These are phyloP conservation scores for Elasticomyces elasticus DNA, from an alignment of 495 filamentous ascomycete genomes.

Conservation along the genomic window DNA sequence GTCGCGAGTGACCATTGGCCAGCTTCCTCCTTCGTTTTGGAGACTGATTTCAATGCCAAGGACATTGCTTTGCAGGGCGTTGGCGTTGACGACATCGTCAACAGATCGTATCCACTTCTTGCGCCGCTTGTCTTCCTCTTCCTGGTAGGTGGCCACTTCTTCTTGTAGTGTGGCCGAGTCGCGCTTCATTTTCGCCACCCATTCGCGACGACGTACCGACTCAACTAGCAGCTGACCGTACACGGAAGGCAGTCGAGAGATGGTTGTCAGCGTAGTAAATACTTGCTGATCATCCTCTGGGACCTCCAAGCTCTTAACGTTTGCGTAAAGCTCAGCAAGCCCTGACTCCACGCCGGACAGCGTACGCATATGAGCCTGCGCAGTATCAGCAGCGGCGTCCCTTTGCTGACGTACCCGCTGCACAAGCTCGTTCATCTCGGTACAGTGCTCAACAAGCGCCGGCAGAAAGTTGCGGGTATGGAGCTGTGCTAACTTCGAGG, in stretches of 20 bases:
- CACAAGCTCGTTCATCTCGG: slow-evolving; percentile 67
- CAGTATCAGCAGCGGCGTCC: slow-evolving; percentile 47
- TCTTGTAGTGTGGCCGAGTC: slow-evolving; percentile 80
- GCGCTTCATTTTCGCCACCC: slow-evolving; percentile 74
- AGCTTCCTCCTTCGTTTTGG: slow-evolving; percentile 64
- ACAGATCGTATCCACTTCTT: slow-evolving; percentile 84
- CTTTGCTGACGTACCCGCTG: slow-evolving; percentile 53
- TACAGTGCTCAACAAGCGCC: slow-evolving; percentile 55
- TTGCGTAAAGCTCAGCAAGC: slow-evolving; percentile 56
- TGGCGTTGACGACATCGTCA: slow-evolving; percentile 44
- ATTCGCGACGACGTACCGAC: slow-evolving; percentile 75
- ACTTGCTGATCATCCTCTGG: slow-evolving; percentile 55
- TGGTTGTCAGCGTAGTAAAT: slow-evolving; percentile 64
- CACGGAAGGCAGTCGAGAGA: slow-evolving; percentile 70
- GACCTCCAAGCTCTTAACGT: slow-evolving; percentile 61
- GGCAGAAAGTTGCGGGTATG: slow-evolving; percentile 87
- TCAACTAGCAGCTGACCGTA: slow-evolving; percentile 87
- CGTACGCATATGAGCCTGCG: slow-evolving; percentile 62
- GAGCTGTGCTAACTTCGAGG: slow-evolving; percentile 73
- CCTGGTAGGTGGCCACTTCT: slow-evolving; percentile 79
- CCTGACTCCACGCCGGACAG: slow-evolving; percentile 69
- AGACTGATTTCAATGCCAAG: slow-evolving; percentile 78
- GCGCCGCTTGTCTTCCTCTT: slow-evolving; percentile 79
- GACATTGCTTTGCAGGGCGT: slow-evolving; percentile 52
- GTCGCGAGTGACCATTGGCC: slow-evolving; percentile 56